Evolutionary conservation across 202 grass and related monocot species (phyloP), one percentile per base, ranked within the genome.

Genomic region (Schoenoplectus triqueter): DNA sequence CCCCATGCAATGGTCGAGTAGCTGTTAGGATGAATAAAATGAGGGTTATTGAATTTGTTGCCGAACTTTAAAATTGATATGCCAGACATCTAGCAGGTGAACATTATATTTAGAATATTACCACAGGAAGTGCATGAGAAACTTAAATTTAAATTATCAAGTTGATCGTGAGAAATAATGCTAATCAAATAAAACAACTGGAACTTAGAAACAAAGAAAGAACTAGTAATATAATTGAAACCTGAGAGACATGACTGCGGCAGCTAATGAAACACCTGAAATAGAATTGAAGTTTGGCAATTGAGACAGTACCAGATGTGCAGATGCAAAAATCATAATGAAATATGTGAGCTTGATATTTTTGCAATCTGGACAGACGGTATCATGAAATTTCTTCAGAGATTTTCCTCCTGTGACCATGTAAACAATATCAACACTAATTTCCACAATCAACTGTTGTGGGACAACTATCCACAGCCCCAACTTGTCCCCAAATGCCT

Each of bases 1-100:
- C 89, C 89, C 95, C 95, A 98, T 0, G 92, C 92, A 61, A 97
- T 97, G 13, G 95, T 97, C 0, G 92, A 97, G 84, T 97, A 97
- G 39, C 91, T 92, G 71, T 60, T 44, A 78, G 2, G 55, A 78
- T 6, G 13, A 9, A 57, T 15, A 47, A 75, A 31, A 17, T 59
- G 22, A 18, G 10, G 49, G 55, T 76, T 76, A 76, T 56, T 72
- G 1, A 19, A 49, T 44, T 2, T 7, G n/a, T 71, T 31, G 31
- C 31, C 31, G 31, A 31, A 31, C 31, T 31, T 31, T 31, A 31
- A 31, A 71, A 71, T 47, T 7, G 48, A 49, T 73, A 44, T 49
- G 45, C 69, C 7, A 4, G 17, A 45, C 19, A 64, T 73, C 69
- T 49, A 15, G 10, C 15, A 41, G 4, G 40, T 69, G 39, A 67